Base-by-base conservation (phyloP, 2,329 filamentous ascomycete genomes). In the Claviceps humidiphila region DNA sequence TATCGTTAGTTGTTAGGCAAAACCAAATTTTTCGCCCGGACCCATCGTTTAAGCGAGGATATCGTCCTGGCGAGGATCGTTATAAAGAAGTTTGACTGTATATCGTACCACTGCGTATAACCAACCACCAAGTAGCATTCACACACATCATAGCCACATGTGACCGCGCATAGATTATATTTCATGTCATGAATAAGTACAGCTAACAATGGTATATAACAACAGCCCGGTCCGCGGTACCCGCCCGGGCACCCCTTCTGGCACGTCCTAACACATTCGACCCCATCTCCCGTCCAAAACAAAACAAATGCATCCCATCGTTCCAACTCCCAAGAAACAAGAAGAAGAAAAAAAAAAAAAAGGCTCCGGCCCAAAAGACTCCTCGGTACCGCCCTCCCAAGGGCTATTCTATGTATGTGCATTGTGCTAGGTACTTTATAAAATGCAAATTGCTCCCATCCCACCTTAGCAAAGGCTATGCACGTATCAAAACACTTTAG, bases 401-500 rank as follows among this genome's bases (percentile, higher is more conserved):
- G 22, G 5, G 47, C 34, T 42, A 50, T 13, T 42, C 47, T 37
- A 26, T 52, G 46, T 49, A 52, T 51, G 45, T 51, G 37, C n/a
- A 49, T 57, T 34, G 54, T 54, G 52, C 52, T n/a, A n/a, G 42
- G 55, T 48, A n/a, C 46, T 24, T 24, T 62, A 59, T 59, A 59
- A 56, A 59, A 62, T 63, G 62, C 57, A 59, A 62, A 54, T 57
- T 56, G 53, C 57, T 59, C 57, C 51, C 45, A 40, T 37, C 47
- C 34, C 30, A 34, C 9, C 30, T 45, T 34, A 42, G 37, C 39
- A 14, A 50, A 46, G 30, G 22, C 40, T 42, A 47, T 45, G 26
- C 53, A 42, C 37, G 42, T 47, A 30, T 58, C 57, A 59, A 50
- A 50, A 58, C 60, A 56, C 63, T 65, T 61, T 60, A 61, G 59